Evolutionary conservation across 495 filamentous ascomycete species (phyloP).

Genomic region (Hypoxylon cercidicola): DNA sequence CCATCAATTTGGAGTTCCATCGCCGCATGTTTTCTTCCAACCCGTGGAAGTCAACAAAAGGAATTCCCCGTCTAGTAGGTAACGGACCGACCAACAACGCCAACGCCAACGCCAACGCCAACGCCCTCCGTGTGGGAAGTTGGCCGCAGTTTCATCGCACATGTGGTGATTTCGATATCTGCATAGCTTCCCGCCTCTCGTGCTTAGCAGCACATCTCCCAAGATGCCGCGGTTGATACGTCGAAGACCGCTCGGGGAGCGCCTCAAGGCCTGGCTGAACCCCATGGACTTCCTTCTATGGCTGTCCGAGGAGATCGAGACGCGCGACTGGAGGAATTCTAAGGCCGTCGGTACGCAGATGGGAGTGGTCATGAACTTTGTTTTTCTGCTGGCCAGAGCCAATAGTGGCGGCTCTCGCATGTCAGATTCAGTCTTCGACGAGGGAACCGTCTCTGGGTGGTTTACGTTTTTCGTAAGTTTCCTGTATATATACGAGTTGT

Average conservation of each 20-base stretch:
- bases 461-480: constrained; percentile 80
- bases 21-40: constrained; percentile 30
- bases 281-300: constrained; percentile 89
- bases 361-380: constrained; percentile 77
- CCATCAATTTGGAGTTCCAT: constrained; percentile 19
- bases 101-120: not conserved
- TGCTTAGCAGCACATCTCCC: constrained; percentile 8
- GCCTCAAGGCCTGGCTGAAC: constrained; percentile 81
- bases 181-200: constrained; percentile 6
- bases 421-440: constrained; percentile 86
- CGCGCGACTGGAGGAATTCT: constrained; percentile 90
- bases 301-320: constrained; percentile 89
- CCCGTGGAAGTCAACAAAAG: constrained; percentile 29
- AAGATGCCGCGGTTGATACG: constrained; percentile 75
- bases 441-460: constrained; percentile 69
- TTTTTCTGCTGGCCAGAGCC: constrained; percentile 84
- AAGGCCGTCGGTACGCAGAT: constrained; percentile 78
- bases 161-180: constrained; percentile 26
- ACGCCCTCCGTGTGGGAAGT: constrained; percentile 19
- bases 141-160: constrained; percentile 7
- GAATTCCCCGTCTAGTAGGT: not conserved
- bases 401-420: constrained; percentile 63
- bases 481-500: too few species aligned
- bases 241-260: constrained; percentile 76
- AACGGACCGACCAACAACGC: constrained; percentile 6